Percentiles rank a stretch among this genome's conserved stretches.
Conservation (phyloP, 1,284 basidiomycete species). For the Wolfiporia cocos region DNA sequence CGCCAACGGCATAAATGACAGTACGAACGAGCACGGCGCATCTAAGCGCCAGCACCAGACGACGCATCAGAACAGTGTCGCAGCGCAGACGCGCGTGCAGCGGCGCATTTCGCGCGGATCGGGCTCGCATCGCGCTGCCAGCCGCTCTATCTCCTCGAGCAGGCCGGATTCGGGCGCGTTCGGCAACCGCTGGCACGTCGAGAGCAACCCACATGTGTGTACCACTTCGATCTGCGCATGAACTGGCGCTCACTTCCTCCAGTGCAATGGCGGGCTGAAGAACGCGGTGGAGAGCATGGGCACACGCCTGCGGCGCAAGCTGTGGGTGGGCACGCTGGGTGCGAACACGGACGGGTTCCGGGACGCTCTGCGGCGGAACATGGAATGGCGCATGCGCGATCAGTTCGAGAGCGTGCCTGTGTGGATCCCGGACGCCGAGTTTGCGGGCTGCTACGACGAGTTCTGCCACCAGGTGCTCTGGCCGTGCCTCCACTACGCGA, state of each 20-base stretch:
- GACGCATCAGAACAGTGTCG: slow-evolving; percentile 22
- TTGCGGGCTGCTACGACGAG: slow-evolving; percentile 76
- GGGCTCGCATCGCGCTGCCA: slow-evolving; percentile 29
- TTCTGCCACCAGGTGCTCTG: slow-evolving; percentile 90
- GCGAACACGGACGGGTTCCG: slow-evolving; percentile 59
- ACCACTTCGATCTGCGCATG: neutral
- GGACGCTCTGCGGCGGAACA: slow-evolving; percentile 47
- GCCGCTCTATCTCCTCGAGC: slow-evolving; percentile 45
- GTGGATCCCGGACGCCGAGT: slow-evolving; percentile 77
- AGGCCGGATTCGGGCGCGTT: slow-evolving; percentile 27
- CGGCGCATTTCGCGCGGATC: slow-evolving; percentile 22
- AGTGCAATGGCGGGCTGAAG: slow-evolving; percentile 73
- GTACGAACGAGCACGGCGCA: slow-evolving; percentile 10
- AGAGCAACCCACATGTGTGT: slow-evolving; percentile 52
- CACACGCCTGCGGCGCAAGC: slow-evolving; percentile 43
- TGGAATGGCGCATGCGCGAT: slow-evolving; percentile 55
- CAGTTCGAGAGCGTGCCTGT: slow-evolving; percentile 62
- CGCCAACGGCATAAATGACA: slow-evolving; percentile 4
- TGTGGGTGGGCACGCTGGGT: slow-evolving; percentile 82
- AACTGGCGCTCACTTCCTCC: neutral
- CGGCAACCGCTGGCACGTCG: slow-evolving; percentile 45
- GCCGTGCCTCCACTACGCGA: slow-evolving; percentile 84
- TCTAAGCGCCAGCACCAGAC: slow-evolving; percentile 23
- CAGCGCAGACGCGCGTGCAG: slow-evolving; percentile 20
- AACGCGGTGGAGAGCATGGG: slow-evolving; percentile 71